Conservation (phyloP, 768 basidiomycete genomes). For the Amyloporia xantha region DNA sequence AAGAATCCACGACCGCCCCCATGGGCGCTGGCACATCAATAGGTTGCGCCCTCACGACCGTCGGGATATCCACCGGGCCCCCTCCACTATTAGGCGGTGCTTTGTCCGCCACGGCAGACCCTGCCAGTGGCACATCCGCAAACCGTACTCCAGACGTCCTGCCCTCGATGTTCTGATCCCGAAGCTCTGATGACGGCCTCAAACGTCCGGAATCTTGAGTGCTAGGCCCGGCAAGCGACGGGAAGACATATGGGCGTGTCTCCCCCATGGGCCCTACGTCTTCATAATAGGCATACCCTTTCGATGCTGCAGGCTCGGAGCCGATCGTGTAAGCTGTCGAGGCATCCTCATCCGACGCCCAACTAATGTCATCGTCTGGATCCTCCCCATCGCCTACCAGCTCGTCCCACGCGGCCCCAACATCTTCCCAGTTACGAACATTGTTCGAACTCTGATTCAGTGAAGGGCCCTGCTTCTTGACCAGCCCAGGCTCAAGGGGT, state of each 20-base stretch:
- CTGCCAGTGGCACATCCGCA: slow-evolving; percentile 1
- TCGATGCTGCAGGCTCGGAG: neutral
- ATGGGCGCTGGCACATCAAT: slow-evolving; percentile 20
- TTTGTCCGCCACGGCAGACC: neutral
- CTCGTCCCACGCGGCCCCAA: slow-evolving; percentile 42
- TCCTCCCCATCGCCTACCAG: slow-evolving; percentile 48
- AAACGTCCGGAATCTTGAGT: slow-evolving; percentile 7
- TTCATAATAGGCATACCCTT: slow-evolving; percentile 16
- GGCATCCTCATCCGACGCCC: slow-evolving; percentile 44
- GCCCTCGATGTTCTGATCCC: neutral
- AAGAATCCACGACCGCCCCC: slow-evolving; percentile 21
- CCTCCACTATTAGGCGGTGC: slow-evolving; percentile 8
- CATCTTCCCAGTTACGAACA: slow-evolving; percentile 15
- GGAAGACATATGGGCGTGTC: slow-evolving; percentile 26
- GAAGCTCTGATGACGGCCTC: neutral
- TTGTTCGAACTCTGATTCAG: neutral
- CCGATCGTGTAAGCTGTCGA: slow-evolving; percentile 7
- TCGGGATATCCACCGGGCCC: slow-evolving; percentile 13
- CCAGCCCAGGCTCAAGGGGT: slow-evolving; percentile 48
- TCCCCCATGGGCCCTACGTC: slow-evolving; percentile 42
- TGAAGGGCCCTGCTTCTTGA: slow-evolving; percentile 34
- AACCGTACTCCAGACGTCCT: slow-evolving; percentile 19
- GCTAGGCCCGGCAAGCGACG: slow-evolving; percentile 8
- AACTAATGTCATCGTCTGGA: slow-evolving; percentile 42
- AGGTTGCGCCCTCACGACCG: slow-evolving; percentile 15